Evolutionary conservation across 2,329 filamentous ascomycete species (phyloP), one percentile per base, ranked within the genome.

Genomic region (Trichoderma pleuroti): DNA sequence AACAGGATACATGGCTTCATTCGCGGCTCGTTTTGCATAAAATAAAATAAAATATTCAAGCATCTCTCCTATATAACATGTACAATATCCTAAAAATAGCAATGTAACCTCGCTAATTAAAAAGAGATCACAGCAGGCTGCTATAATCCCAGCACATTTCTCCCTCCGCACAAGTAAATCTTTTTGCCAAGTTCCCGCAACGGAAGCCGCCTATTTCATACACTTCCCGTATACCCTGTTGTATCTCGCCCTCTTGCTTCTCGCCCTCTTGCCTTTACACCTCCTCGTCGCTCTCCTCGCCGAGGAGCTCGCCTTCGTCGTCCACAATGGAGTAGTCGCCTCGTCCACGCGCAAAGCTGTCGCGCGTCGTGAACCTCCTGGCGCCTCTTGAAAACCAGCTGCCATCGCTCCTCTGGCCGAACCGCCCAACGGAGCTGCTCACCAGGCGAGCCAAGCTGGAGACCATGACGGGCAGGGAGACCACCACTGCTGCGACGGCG

Each of bases 281-380:
- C 72, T 98, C 95, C 77, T 98, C 94, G 74, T 98, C 95, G 75
- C 93, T 94, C 72, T 97, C 94, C 75, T 98, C 95, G 1, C 96
- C 96, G 42, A 99, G 83, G 75, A 99, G 83, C 84, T 98, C 95
- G 62, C 95, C 95, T 80, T 98, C 96, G 78, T 98, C 92, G 76
- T 97, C 94, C 65, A 97, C 93, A 76, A 91, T 87, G 18, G 91
- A 89, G 80, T 98, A 98, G 80, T 97, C 93, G n/a, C 92, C 91
- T 70, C 93, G 88, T 1, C 93, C 92, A 70, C 94, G 88, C 6
- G 94, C 92, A 82, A 99, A 99, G 72, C 93, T 95, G 77, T 93
- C 92, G 71, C 97, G 86, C 63, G 93, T 97, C 18, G 94, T 96
- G 79, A 97, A 99, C 70, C 91, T 89, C 72, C 92, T 85, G 42